These are phyloP conservation scores for Nyctanthes arbortristis DNA, from an alignment of 257 asterid genomes.

Conservation along the genomic window DNA sequence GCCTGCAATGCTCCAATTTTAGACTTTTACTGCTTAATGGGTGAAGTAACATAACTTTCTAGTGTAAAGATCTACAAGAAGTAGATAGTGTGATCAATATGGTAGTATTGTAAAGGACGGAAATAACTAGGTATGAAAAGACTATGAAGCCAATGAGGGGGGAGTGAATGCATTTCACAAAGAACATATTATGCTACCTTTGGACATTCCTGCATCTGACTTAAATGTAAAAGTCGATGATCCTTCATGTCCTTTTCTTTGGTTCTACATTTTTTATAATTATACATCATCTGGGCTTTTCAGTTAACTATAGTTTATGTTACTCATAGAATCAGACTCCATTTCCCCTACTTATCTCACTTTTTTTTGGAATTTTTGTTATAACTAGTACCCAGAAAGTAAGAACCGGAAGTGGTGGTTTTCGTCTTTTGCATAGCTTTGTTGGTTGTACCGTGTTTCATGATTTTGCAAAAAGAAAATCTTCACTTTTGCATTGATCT, in stretches of 20 bases:
- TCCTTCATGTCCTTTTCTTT: background rate
- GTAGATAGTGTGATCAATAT: background rate
- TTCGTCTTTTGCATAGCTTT: no score
- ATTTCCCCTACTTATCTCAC: background rate
- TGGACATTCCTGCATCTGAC: background rate
- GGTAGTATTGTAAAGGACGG: slow-evolving; percentile 1
- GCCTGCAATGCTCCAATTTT: no score
- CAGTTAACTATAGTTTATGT: background rate
- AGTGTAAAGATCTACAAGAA: slow-evolving; percentile 5
- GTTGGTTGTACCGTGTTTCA: no score
- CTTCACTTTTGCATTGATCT: background rate
- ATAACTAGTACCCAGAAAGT: background rate
- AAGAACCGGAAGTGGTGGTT: no score
- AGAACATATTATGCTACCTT: no score
- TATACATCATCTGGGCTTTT: background rate
- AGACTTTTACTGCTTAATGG: slow-evolving; percentile 2
- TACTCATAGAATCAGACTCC: background rate
- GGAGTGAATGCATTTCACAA: no score
- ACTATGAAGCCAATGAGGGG: no score
- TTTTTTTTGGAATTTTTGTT: background rate
- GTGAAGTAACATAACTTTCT: background rate
- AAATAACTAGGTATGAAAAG: background rate
- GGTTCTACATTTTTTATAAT: background rate
- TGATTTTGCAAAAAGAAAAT: background rate
- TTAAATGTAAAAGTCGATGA: background rate